Evolutionary conservation across 352 stramenopile genomes (phyloP), one percentile per base, ranked within the genome.

Genomic region (Peronosclerospora sorghi): DNA sequence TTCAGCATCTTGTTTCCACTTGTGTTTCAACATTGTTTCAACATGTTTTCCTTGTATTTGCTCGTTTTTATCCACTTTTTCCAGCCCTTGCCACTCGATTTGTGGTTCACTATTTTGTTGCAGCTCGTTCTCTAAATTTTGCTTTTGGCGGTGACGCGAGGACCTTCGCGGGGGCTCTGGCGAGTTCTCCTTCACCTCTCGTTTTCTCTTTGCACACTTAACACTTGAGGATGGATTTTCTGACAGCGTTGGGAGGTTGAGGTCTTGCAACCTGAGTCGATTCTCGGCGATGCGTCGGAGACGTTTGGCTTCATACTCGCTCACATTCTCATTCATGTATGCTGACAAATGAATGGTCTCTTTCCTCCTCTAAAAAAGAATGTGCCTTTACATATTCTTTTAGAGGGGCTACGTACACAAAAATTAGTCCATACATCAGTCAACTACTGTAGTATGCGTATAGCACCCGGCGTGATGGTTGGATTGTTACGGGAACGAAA

Each of bases 301-400:
- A 10, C 73, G 70, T 54, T 86, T 85, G 41, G 60, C 56, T 35
- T 86, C 73, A 32, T 86, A 86, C 42, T 64, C 73, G 40, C 57
- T 67, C 46, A 79, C 39, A 15, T 30, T 9, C 18, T 24, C 34
- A 10, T 6, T 26, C 34, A 39, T 27, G 14, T 26, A 45, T 17
- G 14, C 38, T 14, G 27, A 13, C 23, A 51, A 59, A 59, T 55
- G 51, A 48, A 20, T 59, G 51, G 51, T 3, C 6, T 6, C 6
- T 6, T 26, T 6, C 6, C 6, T 26, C 21, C 21, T 6, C 6
- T 20, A 35, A 27, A 19, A 50, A 38, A 8, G 35, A 27, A 17
- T n/a, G 35, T 8, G 28, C 27, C 18, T 28, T 8, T 35, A 26
- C 6, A 7, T 26, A 26, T 26, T 26, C 21, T 26, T 26, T 7